Percentiles rank a stretch among this genome's conserved stretches.
Conservation (phyloP, 2,329 filamentous ascomycete genomes). For the Monilinia vaccinii-corymbosi region DNA sequence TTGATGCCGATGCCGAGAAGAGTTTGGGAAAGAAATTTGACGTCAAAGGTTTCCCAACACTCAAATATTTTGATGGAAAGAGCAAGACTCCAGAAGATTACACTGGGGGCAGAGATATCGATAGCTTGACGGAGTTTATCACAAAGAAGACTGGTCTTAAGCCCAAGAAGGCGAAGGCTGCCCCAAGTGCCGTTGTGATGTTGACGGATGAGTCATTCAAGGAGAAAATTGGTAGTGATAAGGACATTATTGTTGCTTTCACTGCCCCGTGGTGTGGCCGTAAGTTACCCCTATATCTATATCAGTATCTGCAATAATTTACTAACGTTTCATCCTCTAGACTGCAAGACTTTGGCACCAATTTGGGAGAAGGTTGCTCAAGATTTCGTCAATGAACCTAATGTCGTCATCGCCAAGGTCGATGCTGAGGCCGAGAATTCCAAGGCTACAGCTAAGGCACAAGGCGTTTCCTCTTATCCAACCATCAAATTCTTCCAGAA, state of each 20-base stretch:
- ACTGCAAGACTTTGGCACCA: slow-evolving; percentile 93
- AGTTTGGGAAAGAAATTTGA: slow-evolving; percentile 76
- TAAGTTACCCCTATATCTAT: slow-evolving; percentile 36
- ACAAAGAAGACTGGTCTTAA: slow-evolving; percentile 79
- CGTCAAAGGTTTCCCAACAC: slow-evolving; percentile 88
- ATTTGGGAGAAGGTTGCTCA: slow-evolving; percentile 79
- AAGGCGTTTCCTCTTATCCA: slow-evolving; percentile 79
- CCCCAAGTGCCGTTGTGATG: slow-evolving; percentile 67
- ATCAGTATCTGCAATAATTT: not conserved
- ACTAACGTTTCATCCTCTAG: slow-evolving; percentile 38
- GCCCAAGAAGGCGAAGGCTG: slow-evolving; percentile 62
- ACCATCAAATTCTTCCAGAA: slow-evolving; percentile 97
- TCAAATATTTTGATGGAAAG: slow-evolving; percentile 98
- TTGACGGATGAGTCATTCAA: slow-evolving; percentile 75
- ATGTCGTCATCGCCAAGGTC: slow-evolving; percentile 86
- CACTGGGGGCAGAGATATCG: slow-evolving; percentile 76
- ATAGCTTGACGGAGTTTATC: slow-evolving; percentile 74
- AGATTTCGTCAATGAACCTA: slow-evolving; percentile 68
- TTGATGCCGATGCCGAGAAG: slow-evolving; percentile 87
- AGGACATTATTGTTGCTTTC: slow-evolving; percentile 90
- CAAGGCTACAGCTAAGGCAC: slow-evolving; percentile 66
- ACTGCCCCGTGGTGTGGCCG: slow-evolving; percentile 98
- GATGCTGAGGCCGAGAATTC: slow-evolving; percentile 83
- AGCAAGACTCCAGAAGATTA: slow-evolving; percentile 79
- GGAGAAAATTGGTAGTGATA: slow-evolving; percentile 68